phyloP scores from a whole-genome alignment of 345 rosid species.

The Lepidium didymum region DNA sequence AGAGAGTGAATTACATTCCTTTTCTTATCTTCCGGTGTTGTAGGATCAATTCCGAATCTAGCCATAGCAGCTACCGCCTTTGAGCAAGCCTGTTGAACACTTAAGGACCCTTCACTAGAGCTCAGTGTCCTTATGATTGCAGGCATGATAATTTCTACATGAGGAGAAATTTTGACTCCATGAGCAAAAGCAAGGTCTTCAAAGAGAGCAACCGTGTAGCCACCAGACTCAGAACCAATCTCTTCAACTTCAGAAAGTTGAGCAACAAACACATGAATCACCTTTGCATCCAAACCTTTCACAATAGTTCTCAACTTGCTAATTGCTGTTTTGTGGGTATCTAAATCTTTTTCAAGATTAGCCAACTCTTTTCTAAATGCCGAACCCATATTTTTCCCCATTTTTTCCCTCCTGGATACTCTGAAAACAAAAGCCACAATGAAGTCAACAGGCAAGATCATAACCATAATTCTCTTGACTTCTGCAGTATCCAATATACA shows the following conservation, averaged over 20 bases:
- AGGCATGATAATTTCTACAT: constrained; percentile 75
- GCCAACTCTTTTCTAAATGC: constrained; percentile 59
- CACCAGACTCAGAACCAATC: constrained; percentile 72
- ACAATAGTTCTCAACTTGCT: constrained; percentile 72
- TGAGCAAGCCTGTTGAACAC: constrained; percentile 95
- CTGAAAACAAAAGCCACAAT: neutral
- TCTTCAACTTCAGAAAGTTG: constrained; percentile 90
- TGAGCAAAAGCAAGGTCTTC: constrained; percentile 97
- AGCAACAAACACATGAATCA: constrained; percentile 75
- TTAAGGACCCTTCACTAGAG: constrained; percentile 78
- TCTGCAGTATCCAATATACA: neutral
- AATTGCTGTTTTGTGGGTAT: constrained; percentile 73
- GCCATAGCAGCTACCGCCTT: constrained; percentile 94
- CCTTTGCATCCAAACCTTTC: constrained; percentile 72
- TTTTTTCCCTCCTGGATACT: constrained; percentile 27
- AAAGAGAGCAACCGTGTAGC: constrained; percentile 83
- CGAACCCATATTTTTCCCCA: constrained; percentile 75
- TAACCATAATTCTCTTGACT: neutral
- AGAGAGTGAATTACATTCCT: constrained; percentile 69
- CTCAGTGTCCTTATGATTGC: constrained; percentile 73
- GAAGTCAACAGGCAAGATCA: constrained; percentile 1
- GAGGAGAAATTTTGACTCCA: constrained; percentile 80
- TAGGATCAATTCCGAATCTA: constrained; percentile 79
- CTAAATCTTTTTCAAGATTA: constrained; percentile 84
- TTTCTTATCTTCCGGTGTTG: constrained; percentile 67